phyloP scores from a whole-genome alignment of 2,329 filamentous ascomycete species.

The Knoxdaviesia proteae region DNA sequence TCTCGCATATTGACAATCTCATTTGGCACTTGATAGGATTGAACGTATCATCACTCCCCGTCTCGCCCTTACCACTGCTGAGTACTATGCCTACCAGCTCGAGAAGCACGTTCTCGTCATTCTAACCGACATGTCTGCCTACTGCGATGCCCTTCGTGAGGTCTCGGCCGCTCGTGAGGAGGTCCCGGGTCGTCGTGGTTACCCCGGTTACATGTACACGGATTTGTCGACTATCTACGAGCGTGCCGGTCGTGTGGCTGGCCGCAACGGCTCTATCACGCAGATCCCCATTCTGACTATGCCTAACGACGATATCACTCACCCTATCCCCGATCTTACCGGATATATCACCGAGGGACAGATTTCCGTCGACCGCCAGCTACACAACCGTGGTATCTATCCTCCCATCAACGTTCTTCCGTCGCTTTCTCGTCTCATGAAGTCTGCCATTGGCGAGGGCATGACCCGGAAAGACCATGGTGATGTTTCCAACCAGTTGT shows the following conservation, averaged over 20 bases:
- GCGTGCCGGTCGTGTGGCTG: slow-evolving; percentile 89
- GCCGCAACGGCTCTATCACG: slow-evolving; percentile 94
- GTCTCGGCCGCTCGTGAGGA: slow-evolving; percentile 96
- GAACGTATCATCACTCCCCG: slow-evolving; percentile 99
- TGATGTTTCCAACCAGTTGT: slow-evolving; percentile 97
- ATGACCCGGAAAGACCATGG: slow-evolving; percentile 94
- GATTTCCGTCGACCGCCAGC: slow-evolving; percentile 86
- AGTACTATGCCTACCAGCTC: slow-evolving; percentile 99
- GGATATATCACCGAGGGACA: slow-evolving; percentile 98
- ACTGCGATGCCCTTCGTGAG: slow-evolving; percentile 97
- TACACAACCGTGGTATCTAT: slow-evolving; percentile 94
- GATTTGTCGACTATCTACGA: slow-evolving; percentile 99
- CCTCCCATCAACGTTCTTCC: slow-evolving; percentile 97
- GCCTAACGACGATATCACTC: slow-evolving; percentile 99
- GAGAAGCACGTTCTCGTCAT: slow-evolving; percentile 99
- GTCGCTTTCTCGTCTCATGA: slow-evolving; percentile 97
- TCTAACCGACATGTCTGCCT: slow-evolving; percentile 90
- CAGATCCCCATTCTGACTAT: slow-evolving; percentile 98
- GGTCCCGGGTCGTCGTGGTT: slow-evolving; percentile 96
- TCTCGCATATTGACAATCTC: no score
- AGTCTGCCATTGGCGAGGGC: slow-evolving; percentile 94
- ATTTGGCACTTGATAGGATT: slow-evolving; percentile 35
- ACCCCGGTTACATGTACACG: slow-evolving; percentile 99
- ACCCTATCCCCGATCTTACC: slow-evolving; percentile 95
- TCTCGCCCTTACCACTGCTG: slow-evolving; percentile 90